Conservation (phyloP, 805 yeast genomes). For the Ogataea paraovalis region DNA sequence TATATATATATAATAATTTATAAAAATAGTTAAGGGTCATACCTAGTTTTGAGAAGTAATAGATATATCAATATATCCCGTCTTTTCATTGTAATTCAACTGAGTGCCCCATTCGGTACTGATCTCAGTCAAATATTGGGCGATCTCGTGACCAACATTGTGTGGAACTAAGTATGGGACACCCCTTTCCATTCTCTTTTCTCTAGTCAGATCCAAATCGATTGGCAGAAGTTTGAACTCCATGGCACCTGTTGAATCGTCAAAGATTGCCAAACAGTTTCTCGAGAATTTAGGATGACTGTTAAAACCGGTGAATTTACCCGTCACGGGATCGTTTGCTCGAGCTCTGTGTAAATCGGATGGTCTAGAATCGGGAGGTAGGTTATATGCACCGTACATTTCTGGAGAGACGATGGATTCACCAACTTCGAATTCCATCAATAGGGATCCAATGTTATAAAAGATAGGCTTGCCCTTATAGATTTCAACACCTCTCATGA, state of each 20-base stretch:
- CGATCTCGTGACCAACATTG: constrained; percentile 22
- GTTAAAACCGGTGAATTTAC: constrained; percentile 26
- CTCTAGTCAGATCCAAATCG: constrained; percentile 24
- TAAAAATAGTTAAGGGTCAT: too few species aligned
- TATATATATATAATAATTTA: too few species aligned
- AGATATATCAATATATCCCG: constrained; percentile 18
- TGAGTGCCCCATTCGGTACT: constrained; percentile 25
- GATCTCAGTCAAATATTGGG: constrained; percentile 21
- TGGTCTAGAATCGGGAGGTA: constrained; percentile 23
- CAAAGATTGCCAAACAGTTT: constrained; percentile 25
- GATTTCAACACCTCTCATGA: constrained; percentile 29
- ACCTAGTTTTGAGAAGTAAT: too few species aligned
- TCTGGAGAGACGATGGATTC: constrained; percentile 25
- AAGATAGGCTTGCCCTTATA: constrained; percentile 27
- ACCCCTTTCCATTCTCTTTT: constrained; percentile 23
- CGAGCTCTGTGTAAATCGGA: constrained; percentile 26
- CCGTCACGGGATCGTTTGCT: constrained; percentile 23
- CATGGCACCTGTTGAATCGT: constrained; percentile 15
- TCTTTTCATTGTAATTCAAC: constrained; percentile 17
- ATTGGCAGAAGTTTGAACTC: constrained; percentile 24
- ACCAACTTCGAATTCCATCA: constrained; percentile 29
- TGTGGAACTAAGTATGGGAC: constrained; percentile 24
- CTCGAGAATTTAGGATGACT: constrained; percentile 24
- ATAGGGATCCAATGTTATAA: constrained; percentile 25
- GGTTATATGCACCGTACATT: constrained; percentile 24